Conservation (phyloP, 805 yeast species). For the Nakazawaea peltata region DNA sequence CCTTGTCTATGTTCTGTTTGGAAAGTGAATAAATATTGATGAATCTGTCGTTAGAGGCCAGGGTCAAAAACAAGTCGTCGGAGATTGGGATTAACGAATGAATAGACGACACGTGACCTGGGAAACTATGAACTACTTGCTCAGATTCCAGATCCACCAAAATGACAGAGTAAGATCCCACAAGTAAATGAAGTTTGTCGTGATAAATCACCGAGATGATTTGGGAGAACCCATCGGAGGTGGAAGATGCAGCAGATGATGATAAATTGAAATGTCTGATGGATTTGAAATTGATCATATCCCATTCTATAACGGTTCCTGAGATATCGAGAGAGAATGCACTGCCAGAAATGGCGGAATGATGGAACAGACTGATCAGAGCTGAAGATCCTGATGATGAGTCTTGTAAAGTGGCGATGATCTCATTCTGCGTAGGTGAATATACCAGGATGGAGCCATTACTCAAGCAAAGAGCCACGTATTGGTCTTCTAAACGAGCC, state of each 20-base stretch:
- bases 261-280: constrained; percentile 29
- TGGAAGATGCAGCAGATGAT: not conserved
- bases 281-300: constrained; percentile 34
- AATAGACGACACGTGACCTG: constrained; percentile 73
- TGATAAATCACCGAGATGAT: constrained; percentile 15
- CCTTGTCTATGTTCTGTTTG: constrained; percentile 32
- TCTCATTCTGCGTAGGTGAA: constrained; percentile 56
- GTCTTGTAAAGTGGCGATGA: constrained; percentile 38
- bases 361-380: constrained; percentile 43
- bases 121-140: constrained; percentile 31
- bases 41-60: constrained; percentile 77
- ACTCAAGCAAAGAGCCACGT: constrained; percentile 55
- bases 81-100: constrained; percentile 34
- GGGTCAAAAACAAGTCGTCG: constrained; percentile 48
- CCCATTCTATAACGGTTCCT: constrained; percentile 59
- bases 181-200: constrained; percentile 36
- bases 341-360: constrained; percentile 29
- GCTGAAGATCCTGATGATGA: constrained; percentile 32
- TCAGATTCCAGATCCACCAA: constrained; percentile 35
- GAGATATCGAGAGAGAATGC: constrained; percentile 54
- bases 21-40: constrained; percentile 58
- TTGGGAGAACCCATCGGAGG: constrained; percentile 15
- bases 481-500: constrained; percentile 27
- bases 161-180: constrained; percentile 62
- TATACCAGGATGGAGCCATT: constrained; percentile 59